Conservation (phyloP, 176 grass and related monocot species). For the Aegilops sharonensis region DNA sequence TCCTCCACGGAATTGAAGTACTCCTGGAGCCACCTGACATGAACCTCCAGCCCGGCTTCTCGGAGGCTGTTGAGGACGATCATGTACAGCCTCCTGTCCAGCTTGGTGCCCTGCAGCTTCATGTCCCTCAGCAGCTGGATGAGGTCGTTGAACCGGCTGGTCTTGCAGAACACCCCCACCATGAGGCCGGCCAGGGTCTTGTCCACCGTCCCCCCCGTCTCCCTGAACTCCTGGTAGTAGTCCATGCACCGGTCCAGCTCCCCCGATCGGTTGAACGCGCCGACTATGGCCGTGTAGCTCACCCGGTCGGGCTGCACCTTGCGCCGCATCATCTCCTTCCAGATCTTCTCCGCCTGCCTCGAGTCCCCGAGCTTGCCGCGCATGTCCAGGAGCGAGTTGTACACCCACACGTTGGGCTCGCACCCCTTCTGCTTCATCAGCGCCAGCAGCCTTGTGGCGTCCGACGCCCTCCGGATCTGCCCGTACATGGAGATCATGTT, state of each 20-base stretch:
- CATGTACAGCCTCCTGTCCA: conserved; percentile 67
- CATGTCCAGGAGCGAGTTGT: conserved; percentile 96
- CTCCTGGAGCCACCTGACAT: conserved; percentile 63
- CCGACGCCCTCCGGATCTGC: conserved; percentile 56
- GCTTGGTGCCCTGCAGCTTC: conserved; percentile 35
- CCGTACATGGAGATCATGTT: conserved; percentile 98
- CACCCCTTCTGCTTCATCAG: conserved; percentile 93
- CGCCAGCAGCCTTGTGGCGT: conserved; percentile 71
- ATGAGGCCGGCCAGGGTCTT: conserved; percentile 67
- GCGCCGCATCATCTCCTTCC: conserved; percentile 82
- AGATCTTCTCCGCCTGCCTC: conserved; percentile 86
- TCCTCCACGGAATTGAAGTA: conserved; percentile 65
- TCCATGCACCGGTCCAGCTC: conserved; percentile 65
- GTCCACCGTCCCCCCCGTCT: conserved; percentile 61
- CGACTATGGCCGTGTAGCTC: conserved; percentile 77
- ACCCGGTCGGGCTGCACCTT: conserved; percentile 58
- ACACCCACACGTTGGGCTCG: conserved; percentile 75
- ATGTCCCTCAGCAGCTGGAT: conserved; percentile 68
- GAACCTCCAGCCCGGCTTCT: conserved; percentile 70
- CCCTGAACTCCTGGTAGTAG: conserved; percentile 67
- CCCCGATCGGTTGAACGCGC: conserved; percentile 66
- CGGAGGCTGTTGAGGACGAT: conserved; percentile 62
- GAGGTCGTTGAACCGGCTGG: conserved; percentile 67
- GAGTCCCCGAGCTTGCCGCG: conserved; percentile 55
- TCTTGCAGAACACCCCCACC: conserved; percentile 71